phyloP scores from a whole-genome alignment of 495 filamentous ascomycete genomes.

The Acidomyces sp. region DNA sequence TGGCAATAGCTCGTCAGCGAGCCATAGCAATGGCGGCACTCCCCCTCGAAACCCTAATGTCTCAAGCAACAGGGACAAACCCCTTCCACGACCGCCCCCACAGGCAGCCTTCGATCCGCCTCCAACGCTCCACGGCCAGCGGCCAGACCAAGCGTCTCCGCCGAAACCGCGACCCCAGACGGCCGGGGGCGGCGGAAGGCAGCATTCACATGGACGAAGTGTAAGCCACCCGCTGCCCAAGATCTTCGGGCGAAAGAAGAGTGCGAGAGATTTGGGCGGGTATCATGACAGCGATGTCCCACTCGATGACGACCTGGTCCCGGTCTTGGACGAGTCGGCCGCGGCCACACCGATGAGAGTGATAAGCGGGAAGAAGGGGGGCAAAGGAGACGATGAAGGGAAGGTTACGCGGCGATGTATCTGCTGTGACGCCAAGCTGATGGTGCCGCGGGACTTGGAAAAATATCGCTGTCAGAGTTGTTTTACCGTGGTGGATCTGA shows the following conservation, averaged over 20 bases:
- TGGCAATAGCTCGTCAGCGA: constrained; percentile 1
- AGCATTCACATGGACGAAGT: constrained; percentile 17
- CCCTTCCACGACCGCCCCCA: constrained; percentile 12
- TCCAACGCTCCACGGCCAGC: constrained; percentile 13
- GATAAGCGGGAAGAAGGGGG: constrained; percentile 12
- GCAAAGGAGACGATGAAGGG: constrained; percentile 27
- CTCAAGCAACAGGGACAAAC: constrained; percentile 11
- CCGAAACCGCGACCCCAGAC: constrained; percentile 2
- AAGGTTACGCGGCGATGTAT: constrained; percentile 34
- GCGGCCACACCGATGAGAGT: constrained; percentile 4
- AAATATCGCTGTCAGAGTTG: constrained; percentile 78
- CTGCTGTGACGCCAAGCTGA: constrained; percentile 56
- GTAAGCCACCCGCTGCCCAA: constrained; percentile 20
- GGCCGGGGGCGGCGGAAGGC: too few relatives aligned
- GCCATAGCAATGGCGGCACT: constrained; percentile 4
- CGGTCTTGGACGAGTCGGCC: constrained; percentile 9
- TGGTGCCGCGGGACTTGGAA: constrained; percentile 65
- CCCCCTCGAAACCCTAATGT: constrained; percentile 3
- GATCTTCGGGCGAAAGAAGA: constrained; percentile 20
- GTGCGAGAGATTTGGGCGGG: constrained; percentile 8
- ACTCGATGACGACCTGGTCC: constrained; percentile 17
- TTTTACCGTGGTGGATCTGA: constrained; percentile 74
- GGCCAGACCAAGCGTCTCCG: constrained; percentile 4
- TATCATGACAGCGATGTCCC: constrained; percentile 18
- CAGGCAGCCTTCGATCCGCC: constrained; percentile 12